These are phyloP conservation scores for Diddensiella caesifluorescens DNA, from an alignment of 805 yeast genomes.

Conservation along the genomic window DNA sequence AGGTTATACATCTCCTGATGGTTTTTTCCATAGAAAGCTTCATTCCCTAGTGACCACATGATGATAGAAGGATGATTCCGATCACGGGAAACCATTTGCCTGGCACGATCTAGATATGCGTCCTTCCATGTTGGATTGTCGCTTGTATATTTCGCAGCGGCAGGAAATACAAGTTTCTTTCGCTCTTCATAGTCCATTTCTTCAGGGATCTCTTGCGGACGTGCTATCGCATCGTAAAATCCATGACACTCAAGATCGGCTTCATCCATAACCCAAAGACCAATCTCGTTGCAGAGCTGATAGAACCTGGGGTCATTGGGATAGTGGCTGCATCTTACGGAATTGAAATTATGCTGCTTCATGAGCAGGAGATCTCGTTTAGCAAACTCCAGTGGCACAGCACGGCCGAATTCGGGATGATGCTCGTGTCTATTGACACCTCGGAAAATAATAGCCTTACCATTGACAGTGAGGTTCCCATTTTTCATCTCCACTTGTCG, in stretches of 20 bases:
- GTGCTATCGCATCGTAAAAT: constrained; percentile 21
- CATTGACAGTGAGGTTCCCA: constrained; percentile 32
- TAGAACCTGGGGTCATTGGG: constrained; percentile 34
- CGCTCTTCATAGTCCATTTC: constrained; percentile 11
- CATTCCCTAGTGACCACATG: constrained; percentile 38
- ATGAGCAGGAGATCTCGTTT: constrained; percentile 30
- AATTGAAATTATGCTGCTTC: constrained; percentile 34
- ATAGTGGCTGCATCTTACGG: constrained; percentile 35
- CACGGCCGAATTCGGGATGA: constrained; percentile 33
- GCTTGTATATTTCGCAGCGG: constrained; percentile 25
- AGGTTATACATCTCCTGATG: constrained; percentile 29
- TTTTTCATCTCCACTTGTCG: constrained; percentile 31
- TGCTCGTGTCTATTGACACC: constrained; percentile 37
- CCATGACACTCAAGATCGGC: constrained; percentile 38
- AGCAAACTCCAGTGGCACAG: constrained; percentile 33
- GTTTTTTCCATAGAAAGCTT: constrained; percentile 33
- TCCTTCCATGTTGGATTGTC: constrained; percentile 31
- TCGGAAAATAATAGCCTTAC: constrained; percentile 27
- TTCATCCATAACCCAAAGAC: constrained; percentile 36
- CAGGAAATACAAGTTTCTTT: constrained; percentile 8
- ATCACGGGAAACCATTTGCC: constrained; percentile 33
- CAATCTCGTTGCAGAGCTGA: constrained; percentile 30
- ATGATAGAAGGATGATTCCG: constrained; percentile 33
- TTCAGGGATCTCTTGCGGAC: constrained; percentile 14
- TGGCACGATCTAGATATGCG: constrained; percentile 35